Base-by-base conservation (phyloP, 1,284 basidiomycete species). In the Leccinum variabile region DNA sequence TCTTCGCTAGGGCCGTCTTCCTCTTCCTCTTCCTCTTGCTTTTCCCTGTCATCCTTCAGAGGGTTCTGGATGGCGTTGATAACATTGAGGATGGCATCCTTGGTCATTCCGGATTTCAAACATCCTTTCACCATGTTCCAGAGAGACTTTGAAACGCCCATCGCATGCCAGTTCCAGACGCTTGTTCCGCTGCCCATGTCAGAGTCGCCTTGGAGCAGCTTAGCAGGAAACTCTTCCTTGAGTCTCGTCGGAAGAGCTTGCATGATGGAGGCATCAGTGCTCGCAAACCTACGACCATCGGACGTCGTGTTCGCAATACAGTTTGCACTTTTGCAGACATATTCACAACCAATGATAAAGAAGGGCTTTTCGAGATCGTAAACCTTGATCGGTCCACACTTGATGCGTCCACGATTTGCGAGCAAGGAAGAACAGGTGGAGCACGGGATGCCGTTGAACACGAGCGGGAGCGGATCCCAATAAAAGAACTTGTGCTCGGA, bases 341-440 rank as follows among this genome's bases (percentile, higher is more conserved):
- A 91, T 70, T 89, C 87, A 70, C 89, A 89, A n/a, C 87, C 89
- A 50, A 91, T 90, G 70, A 91, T 82, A 70, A 87, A 91, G 76
- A 91, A 91, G 2, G 89, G 88, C 64, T 84, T 84, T 63, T 87
- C 84, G 50, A 91, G 82, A 67, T 91, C 89, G 70, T 90, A 88
- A 3, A 90, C 81, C 68, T 89, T 90, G 70, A 90, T 77, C 0
- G 89, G 89, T 0, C 89, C 89, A 0, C 83, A 82, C 62, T 78
- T 82, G 71, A 91, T 91, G 56, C 86, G 83, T 2, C 89, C 89
- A 35, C 81, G 81, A 72, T 90, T 89, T 30, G 72, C 66, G 37
- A 91, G 80, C 1, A 85, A 79, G 3, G 78, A 69, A 4, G 81
- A 75, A 69, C 89, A 91, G 54, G 69, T 78, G 0, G 88, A 87